Evolutionary conservation across 2,329 filamentous ascomycete species (phyloP).

Genomic region (Myriosclerotinia scirpicola): DNA sequence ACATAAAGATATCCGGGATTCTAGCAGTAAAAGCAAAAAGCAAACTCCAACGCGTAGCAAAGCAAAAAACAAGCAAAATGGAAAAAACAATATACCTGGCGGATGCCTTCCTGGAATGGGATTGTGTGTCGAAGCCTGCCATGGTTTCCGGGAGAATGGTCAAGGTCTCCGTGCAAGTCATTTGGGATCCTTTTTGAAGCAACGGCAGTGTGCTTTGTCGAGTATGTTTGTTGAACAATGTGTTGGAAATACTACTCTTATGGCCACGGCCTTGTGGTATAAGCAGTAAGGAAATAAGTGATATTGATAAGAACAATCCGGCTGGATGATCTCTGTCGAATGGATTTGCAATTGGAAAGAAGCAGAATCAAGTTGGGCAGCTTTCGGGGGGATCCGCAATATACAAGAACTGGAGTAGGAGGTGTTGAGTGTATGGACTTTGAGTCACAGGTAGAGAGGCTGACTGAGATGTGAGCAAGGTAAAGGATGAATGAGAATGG

Average conservation of each 20-base stretch:
- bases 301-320: slow-evolving; percentile 21
- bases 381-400: slow-evolving; percentile 21
- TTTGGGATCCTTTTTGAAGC: slow-evolving; percentile 31
- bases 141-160: slow-evolving; percentile 39
- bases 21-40: slow-evolving; percentile 27
- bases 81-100: slow-evolving; percentile 40
- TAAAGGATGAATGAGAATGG: slow-evolving; percentile 28
- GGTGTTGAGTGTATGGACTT: slow-evolving; percentile 25
- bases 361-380: slow-evolving; percentile 18
- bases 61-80: slow-evolving; percentile 27
- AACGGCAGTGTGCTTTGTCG: slow-evolving; percentile 25
- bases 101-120: slow-evolving; percentile 37
- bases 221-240: slow-evolving; percentile 9
- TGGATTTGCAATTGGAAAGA: slow-evolving; percentile 26
- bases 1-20: slow-evolving; percentile 32
- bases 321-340: slow-evolving; percentile 23
- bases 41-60: slow-evolving; percentile 24
- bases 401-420: slow-evolving; percentile 21
- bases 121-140: slow-evolving; percentile 37
- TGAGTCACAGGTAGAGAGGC: slow-evolving; percentile 26
- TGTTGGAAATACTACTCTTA: slow-evolving; percentile 25
- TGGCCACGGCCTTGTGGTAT: slow-evolving; percentile 30
- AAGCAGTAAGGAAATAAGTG: slow-evolving; percentile 25
- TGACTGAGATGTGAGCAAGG: slow-evolving; percentile 20
- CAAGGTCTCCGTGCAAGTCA: slow-evolving; percentile 40